Conservation (phyloP, 805 yeast genomes). For the Candida khao-thaluensis region DNA sequence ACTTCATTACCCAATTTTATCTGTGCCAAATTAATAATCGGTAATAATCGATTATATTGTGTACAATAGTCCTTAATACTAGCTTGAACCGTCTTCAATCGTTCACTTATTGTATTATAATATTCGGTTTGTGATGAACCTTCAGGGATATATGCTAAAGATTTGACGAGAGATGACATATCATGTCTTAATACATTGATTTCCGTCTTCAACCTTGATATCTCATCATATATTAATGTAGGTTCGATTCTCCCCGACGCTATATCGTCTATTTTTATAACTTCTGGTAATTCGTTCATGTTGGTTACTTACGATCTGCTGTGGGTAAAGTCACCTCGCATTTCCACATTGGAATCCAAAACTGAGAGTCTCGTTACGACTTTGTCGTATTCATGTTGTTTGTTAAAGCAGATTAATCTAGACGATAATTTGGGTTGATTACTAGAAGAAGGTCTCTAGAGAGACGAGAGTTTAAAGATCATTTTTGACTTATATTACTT, state of each 20-base stretch:
- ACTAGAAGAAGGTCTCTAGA: too few relatives aligned
- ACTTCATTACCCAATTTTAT: slow-evolving; percentile 51
- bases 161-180: slow-evolving; percentile 36
- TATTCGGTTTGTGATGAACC: slow-evolving; percentile 37
- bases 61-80: slow-evolving; percentile 43
- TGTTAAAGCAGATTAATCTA: too few relatives aligned
- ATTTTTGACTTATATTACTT: too few relatives aligned
- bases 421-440: too few relatives aligned
- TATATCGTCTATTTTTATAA: slow-evolving; percentile 42
- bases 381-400: too few relatives aligned
- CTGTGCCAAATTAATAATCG: slow-evolving; percentile 51
- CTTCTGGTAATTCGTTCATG: slow-evolving; percentile 26
- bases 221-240: slow-evolving; percentile 41
- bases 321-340: too few relatives aligned
- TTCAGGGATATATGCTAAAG: slow-evolving; percentile 35
- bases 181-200: slow-evolving; percentile 41
- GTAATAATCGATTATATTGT: slow-evolving; percentile 46
- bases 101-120: slow-evolving; percentile 34
- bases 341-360: too few relatives aligned
- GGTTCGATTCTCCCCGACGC: slow-evolving; percentile 43
- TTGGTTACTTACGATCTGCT: too few relatives aligned
- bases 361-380: too few relatives aligned
- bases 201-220: slow-evolving; percentile 42
- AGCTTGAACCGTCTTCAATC: slow-evolving; percentile 36
- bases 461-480: too few relatives aligned